A percentile compares a stretch with the other conserved stretches of the same genome.
Evolutionary conservation across 2,329 filamentous ascomycete species (phyloP).

Genomic region (Fusarium armeniacum): DNA sequence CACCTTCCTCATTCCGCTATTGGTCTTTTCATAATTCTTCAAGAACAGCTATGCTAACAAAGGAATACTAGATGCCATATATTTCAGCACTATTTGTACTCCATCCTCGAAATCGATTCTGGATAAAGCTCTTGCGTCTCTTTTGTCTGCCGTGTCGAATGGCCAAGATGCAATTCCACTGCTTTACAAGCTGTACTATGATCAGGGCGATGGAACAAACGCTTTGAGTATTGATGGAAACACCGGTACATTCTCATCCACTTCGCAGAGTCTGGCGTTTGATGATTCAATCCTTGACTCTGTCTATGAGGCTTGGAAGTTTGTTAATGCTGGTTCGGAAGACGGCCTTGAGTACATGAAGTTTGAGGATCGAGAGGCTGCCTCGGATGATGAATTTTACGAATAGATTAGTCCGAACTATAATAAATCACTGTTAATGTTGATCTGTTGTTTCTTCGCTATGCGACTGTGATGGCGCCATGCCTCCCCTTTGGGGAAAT

Average conservation of each 20-base stretch:
- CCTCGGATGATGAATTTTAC: conserved; percentile 70
- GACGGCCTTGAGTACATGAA: conserved; percentile 74
- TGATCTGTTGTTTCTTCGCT: background rate
- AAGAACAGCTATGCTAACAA: conserved; percentile 52
- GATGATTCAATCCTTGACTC: conserved; percentile 77
- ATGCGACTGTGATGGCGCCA: conserved; percentile 7
- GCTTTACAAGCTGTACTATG: conserved; percentile 69
- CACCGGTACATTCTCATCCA: conserved; percentile 69
- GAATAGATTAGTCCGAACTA: conserved; percentile 50
- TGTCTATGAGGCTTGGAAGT: conserved; percentile 79
- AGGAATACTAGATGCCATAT: conserved; percentile 51
- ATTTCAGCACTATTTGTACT: conserved; percentile 56
- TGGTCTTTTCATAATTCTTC: conserved; percentile 10
- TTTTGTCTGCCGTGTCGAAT: conserved; percentile 56
- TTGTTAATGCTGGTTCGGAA: conserved; percentile 67
- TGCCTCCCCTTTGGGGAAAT: background rate
- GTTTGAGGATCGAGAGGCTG: conserved; percentile 80
- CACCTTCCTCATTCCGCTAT: conserved; percentile 44
- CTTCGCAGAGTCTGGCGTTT: conserved; percentile 77
- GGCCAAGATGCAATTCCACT: conserved; percentile 51
- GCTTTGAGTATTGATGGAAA: conserved; percentile 55
- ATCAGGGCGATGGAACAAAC: conserved; percentile 59
- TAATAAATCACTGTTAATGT: conserved; percentile 15
- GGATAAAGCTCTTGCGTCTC: conserved; percentile 57
- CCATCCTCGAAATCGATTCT: conserved; percentile 56